A percentile compares a stretch with the other conserved stretches of the same genome.
Evolutionary conservation across 139 green algal genomes (phyloP).

Genomic region (Chlorella sp.): DNA sequence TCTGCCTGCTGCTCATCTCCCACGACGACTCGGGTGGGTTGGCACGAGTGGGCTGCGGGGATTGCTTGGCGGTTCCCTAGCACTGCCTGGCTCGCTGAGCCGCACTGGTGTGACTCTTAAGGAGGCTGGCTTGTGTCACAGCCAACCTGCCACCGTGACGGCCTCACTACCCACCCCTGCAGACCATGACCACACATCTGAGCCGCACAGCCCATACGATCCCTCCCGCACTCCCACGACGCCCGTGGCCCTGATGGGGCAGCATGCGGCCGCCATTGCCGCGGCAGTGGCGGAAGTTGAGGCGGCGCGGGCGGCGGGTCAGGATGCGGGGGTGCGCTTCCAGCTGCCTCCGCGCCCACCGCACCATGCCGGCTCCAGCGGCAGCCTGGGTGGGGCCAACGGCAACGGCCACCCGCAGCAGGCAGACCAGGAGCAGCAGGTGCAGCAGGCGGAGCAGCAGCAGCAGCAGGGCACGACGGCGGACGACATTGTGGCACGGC

Average conservation of each 20-base stretch:
- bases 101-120: background rate
- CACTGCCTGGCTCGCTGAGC: too few species aligned
- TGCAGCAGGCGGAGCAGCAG: background rate
- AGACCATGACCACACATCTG: conserved; percentile 5
- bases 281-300: background rate
- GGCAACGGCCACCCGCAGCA: background rate
- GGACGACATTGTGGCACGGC: conserved; percentile 16
- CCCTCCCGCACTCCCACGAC: conserved; percentile 13
- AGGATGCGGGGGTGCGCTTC: background rate
- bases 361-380: background rate
- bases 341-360: background rate
- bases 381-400: background rate
- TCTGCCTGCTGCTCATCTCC: conserved; percentile 52
- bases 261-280: conserved; percentile 4
- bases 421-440: background rate
- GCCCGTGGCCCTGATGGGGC: background rate
- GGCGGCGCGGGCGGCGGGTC: background rate
- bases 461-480: background rate
- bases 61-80: too few species aligned
- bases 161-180: background rate
- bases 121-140: background rate
- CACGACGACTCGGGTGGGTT: conserved; percentile 25
- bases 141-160: background rate
- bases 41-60: background rate
- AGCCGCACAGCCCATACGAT: conserved; percentile 19